Evolutionary conservation across 139 green algal genomes (phyloP).

Genomic region (Spirogloea muscicola): DNA sequence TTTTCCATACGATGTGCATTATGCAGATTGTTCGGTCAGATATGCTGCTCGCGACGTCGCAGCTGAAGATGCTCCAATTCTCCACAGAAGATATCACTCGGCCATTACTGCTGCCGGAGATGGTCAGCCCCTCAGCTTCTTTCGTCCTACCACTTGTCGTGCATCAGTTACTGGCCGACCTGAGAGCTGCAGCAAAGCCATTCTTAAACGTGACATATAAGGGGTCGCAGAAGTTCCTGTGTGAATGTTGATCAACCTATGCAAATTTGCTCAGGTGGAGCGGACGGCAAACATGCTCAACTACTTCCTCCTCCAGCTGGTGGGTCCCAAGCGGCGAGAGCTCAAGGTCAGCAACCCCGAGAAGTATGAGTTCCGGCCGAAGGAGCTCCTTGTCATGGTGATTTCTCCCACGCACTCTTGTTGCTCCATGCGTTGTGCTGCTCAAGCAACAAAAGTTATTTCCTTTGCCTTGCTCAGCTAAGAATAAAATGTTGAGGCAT

Average conservation of each 20-base stretch:
- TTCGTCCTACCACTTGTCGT: too few relatives aligned
- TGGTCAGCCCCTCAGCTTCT: slow-evolving; percentile 23
- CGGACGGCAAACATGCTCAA: slow-evolving; percentile 85
- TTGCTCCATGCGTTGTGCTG: not conserved
- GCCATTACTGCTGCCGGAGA: slow-evolving; percentile 58
- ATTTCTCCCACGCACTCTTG: not conserved
- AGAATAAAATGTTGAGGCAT: too few relatives aligned
- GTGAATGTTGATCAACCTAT: slow-evolving; percentile 55
- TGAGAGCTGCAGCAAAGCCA: too few relatives aligned
- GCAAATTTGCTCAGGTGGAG: slow-evolving; percentile 60
- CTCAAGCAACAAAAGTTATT: not conserved
- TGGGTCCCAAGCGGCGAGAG: slow-evolving; percentile 66
- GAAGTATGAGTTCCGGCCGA: slow-evolving; percentile 79
- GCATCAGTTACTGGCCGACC: too few relatives aligned
- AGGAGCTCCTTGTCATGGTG: slow-evolving; percentile 70
- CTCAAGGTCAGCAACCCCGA: slow-evolving; percentile 77
- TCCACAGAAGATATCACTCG: slow-evolving; percentile 60
- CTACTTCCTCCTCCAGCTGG: slow-evolving; percentile 94
- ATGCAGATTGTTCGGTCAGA: slow-evolving; percentile 50
- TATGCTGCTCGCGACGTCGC: slow-evolving; percentile 58
- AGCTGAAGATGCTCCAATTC: slow-evolving; percentile 68
- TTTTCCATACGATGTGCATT: too few relatives aligned
- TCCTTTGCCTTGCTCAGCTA: not conserved
- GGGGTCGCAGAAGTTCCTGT: too few relatives aligned
- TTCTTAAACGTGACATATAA: too few relatives aligned